Base-by-base conservation (phyloP, 1,284 basidiomycete genomes). In the Fomitopsis pinicola region DNA sequence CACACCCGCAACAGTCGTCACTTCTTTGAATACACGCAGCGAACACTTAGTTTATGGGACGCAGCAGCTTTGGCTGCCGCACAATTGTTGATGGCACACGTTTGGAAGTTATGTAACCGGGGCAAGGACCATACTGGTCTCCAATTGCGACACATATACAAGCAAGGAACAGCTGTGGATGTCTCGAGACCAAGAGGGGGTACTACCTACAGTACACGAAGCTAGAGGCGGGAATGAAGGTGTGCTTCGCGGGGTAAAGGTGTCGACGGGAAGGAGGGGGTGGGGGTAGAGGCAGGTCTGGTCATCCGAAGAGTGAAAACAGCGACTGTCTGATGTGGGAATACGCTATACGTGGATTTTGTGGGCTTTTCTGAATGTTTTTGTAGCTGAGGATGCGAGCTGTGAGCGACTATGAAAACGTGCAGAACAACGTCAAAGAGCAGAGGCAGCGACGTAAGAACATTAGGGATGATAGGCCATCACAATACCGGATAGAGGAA, bases 281-380 rank as follows among this genome's bases (percentile, higher is more conserved):
- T 68, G 54, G 63, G 67, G 68, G 69, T 67, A 59, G 15, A 60
- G 57, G 59, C 59, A 48, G 60, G 53, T 56, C 57, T 58, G 57
- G 55, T 35, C 69, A 70, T 69, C 48, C 65, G 59, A 68, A 60
- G 64, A 58, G 59, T 55, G 33, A 59, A 62, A 67, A 63, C 57
- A 63, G 61, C 58, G 66, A 67, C 66, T 64, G 63, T 64, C 67
- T 63, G 66, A 67, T 54, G 52, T n/a, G 52, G 17, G 35, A 54
- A 63, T 62, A 63, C 58, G 53, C 50, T 59, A 44, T 58, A 64
- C 69, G 66, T 72, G 64, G 33, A 40, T 50, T 55, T 63, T 60
- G 44, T 80, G 68, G 75, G 63, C 59, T 69, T 75, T 75, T 75
- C 42, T 67, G 68, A 67, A 68, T 80, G 77, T 83, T 83, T 83